Conservation (phyloP, 1,284 basidiomycete genomes). For the Puccinia brachypodii region DNA sequence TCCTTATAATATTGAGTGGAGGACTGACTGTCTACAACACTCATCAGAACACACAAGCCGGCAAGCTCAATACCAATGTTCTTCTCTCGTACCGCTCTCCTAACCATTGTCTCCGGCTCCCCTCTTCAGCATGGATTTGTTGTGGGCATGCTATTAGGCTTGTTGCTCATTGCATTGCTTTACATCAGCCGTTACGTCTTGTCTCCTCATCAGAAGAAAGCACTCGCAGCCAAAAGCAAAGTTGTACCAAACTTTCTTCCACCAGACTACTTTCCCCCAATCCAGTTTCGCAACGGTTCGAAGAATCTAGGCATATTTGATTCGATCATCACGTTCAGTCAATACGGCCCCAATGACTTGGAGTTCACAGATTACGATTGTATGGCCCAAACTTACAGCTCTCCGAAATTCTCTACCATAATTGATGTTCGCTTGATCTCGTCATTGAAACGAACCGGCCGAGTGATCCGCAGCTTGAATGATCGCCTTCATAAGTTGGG, state of each 20-base stretch:
- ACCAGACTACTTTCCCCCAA: not conserved
- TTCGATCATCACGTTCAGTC: too few species aligned
- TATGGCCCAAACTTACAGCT: not conserved
- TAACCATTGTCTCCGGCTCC: too few species aligned
- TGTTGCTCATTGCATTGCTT: not conserved
- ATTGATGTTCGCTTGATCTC: not conserved
- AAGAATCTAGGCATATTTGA: not conserved
- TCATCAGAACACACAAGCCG: slow-evolving; percentile 1
- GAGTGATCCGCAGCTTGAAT: not conserved
- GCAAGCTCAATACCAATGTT: not conserved
- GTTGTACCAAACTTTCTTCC: not conserved
- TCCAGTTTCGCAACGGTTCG: not conserved
- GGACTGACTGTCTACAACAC: slow-evolving; percentile 1
- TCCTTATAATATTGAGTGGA: slow-evolving; percentile 1
- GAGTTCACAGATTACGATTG: not conserved
- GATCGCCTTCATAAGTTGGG: not conserved
- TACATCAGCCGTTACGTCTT: slow-evolving; percentile 1
- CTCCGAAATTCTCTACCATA: not conserved
- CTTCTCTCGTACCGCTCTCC: too few species aligned
- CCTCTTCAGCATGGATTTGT: too few species aligned
- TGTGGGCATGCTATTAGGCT: too few species aligned
- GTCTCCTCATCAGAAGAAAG: slow-evolving; percentile 1
- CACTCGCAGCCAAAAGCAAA: not conserved
- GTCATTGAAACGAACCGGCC: not conserved
- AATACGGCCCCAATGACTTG: too few species aligned